Evolutionary conservation across 257 asterid genomes (phyloP).

Genomic region (Rubia yunnanensis): DNA sequence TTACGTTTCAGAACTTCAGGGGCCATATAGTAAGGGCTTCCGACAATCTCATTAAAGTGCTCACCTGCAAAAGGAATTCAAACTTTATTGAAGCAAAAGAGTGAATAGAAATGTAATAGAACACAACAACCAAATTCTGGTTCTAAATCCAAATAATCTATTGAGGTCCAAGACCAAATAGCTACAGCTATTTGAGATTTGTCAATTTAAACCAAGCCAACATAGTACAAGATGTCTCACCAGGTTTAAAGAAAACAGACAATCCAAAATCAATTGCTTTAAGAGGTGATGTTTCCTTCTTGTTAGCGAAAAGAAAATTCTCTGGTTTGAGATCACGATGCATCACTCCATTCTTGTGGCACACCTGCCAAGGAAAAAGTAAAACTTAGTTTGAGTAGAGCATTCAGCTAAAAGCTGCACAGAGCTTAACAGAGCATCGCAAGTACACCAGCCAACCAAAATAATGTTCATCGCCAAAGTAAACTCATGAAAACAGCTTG

Average conservation of each 20-base stretch:
- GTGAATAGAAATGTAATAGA: not conserved
- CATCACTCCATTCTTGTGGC: slow-evolving; percentile 53
- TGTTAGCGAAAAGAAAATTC: slow-evolving; percentile 53
- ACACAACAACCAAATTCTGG: not conserved
- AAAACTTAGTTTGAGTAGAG: not conserved
- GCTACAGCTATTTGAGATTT: not conserved
- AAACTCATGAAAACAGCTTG: not conserved
- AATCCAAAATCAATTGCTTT: slow-evolving; percentile 64
- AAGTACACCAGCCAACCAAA: not conserved
- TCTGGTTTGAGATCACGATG: slow-evolving; percentile 74
- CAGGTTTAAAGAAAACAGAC: slow-evolving; percentile 63
- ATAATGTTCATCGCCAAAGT: not conserved
- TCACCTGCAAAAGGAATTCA: slow-evolving; percentile 28
- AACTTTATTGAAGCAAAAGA: not conserved
- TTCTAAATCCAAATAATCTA: not conserved
- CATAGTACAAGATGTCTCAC: slow-evolving; percentile 16
- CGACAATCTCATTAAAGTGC: slow-evolving; percentile 49
- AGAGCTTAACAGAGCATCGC: not conserved
- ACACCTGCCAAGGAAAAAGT: slow-evolving; percentile 31
- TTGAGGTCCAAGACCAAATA: not conserved
- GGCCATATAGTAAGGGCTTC: slow-evolving; percentile 71
- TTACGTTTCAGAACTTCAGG: slow-evolving; percentile 67
- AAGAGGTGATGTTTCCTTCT: slow-evolving; percentile 54
- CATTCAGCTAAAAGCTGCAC: not conserved
- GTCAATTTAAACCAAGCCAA: not conserved